Evolutionary conservation across 169 alveolate genomes (phyloP).

Genomic region (Cryptosporidium sp.): DNA sequence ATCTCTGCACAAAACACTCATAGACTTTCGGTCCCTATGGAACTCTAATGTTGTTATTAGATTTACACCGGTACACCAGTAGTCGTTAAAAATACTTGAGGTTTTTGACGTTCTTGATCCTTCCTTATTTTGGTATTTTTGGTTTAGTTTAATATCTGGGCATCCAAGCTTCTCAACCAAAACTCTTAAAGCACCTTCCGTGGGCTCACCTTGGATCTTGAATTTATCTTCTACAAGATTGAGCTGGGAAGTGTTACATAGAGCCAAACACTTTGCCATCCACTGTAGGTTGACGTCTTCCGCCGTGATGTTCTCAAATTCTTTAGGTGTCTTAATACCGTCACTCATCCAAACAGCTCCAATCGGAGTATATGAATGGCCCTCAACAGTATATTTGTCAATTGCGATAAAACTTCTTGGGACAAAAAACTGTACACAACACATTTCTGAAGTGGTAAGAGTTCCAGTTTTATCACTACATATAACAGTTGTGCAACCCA

Average conservation of each 20-base stretch:
- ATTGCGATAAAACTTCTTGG: conserved; percentile 58
- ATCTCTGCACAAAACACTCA: conserved; percentile 90
- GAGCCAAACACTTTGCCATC: conserved; percentile 79
- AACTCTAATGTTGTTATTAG: conserved; percentile 94
- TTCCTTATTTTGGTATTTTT: conserved; percentile 57
- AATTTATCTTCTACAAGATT: conserved; percentile 18
- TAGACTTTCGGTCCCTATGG: conserved; percentile 95
- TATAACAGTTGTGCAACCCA: conserved; percentile 98
- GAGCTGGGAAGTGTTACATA: conserved; percentile 82
- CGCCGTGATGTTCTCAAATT: conserved; percentile 73
- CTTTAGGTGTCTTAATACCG: conserved; percentile 61
- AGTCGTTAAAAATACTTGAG: conserved; percentile 76
- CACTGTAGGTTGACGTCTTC: conserved; percentile 64
- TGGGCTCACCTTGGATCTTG: conserved; percentile 87
- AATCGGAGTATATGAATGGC: conserved; percentile 81
- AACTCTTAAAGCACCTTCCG: conserved; percentile 88
- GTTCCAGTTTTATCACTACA: conserved; percentile 99
- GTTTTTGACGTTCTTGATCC: conserved; percentile 61
- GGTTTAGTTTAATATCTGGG: conserved; percentile 77
- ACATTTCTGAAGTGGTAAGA: conserved; percentile 97
- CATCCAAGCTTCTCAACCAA: conserved; percentile 87
- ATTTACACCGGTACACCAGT: conserved; percentile 75
- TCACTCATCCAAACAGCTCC: conserved; percentile 78
- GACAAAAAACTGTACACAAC: conserved; percentile 78
- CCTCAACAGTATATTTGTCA: conserved; percentile 80